A percentile compares a stretch with the other conserved stretches of the same genome.
Evolutionary conservation across 2,329 filamentous ascomycete genomes (phyloP).

Genomic region (Rhynchosporium agropyri): DNA sequence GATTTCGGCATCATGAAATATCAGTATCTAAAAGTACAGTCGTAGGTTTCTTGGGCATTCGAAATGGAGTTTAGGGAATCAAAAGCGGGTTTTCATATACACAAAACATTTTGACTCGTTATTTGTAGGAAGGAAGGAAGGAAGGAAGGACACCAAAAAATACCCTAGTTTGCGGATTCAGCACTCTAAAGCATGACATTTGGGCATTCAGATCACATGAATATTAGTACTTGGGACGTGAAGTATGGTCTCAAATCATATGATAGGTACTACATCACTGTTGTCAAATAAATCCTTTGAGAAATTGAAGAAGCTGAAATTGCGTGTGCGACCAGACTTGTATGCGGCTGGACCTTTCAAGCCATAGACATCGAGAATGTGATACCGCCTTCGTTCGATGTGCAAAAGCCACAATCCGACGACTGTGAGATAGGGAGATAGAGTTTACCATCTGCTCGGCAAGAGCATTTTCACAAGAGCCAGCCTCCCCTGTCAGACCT

Average conservation of each 20-base stretch:
- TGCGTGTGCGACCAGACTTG: not conserved
- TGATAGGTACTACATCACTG: not conserved
- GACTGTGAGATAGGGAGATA: not conserved
- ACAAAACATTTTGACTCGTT: not conserved
- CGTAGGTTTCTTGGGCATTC: slow-evolving; percentile 2
- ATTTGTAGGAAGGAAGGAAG: not conserved
- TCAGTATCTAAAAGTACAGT: not conserved
- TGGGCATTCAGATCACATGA: not conserved
- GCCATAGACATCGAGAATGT: no score
- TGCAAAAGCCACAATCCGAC: not conserved
- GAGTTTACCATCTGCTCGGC: not conserved
- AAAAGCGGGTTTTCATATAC: not conserved
- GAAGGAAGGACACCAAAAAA: slow-evolving; percentile 10
- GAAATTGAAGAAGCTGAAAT: not conserved
- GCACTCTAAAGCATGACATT: slow-evolving; percentile 2
- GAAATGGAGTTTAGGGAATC: not conserved
- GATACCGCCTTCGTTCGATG: no score
- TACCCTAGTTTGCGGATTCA: slow-evolving; percentile 1
- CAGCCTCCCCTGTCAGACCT: not conserved
- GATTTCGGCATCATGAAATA: slow-evolving; percentile 14
- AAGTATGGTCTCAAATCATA: no score
- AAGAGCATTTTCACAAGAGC: not conserved
- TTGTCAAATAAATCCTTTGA: no score
- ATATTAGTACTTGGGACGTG: no score
- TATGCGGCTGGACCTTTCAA: not conserved